Evolutionary conservation across 257 asterid genomes (phyloP), one percentile per base, ranked within the genome.

Genomic region (Plantago major): DNA sequence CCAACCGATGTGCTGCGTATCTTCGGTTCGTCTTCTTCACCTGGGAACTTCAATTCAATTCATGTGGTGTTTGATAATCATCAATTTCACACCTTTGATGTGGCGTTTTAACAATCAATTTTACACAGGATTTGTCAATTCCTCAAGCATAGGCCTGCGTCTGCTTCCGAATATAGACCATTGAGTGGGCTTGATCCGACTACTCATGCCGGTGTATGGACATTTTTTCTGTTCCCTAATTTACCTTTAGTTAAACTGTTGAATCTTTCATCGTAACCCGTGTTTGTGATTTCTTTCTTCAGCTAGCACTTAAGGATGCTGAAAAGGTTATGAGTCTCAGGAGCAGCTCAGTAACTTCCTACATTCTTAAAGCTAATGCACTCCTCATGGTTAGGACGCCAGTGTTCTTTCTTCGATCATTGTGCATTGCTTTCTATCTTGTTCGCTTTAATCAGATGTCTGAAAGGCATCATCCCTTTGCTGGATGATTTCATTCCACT

Each of bases 281-380:
- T 58, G 42, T 51, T 42, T 3, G 40, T 55, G 54, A 47, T 62
- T 14, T 42, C 47, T 62, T 43, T 42, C 68, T 68, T 68, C 79
- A 93, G 99, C 96, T 89, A 79, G 97, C 96, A 9, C 58, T 90
- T 52, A 93, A 87, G 81, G 99, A 93, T 73, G 95, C 92, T 12
- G 96, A 89, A 71, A 93, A 87, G 80, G 83, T 93, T 75, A 74
- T 85, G 86, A 71, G 70, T 58, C 58, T 82, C 12, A 78, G 73
- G 47, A 72, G 75, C 47, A 66, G 74, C 66, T 73, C 76, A 40
- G 76, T 71, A n/a, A 66, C 57, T 47, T 68, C 95, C 46, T 81
- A 83, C 68, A 62, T 93, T 64, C 85, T 93, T 65, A 85, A 89
- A 79, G 97, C 97, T 62, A 82, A 89, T 79, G 86, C 99, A 43